Conservation (phyloP, 345 rosid genomes). For the Eucalyptus erythrocorys region DNA sequence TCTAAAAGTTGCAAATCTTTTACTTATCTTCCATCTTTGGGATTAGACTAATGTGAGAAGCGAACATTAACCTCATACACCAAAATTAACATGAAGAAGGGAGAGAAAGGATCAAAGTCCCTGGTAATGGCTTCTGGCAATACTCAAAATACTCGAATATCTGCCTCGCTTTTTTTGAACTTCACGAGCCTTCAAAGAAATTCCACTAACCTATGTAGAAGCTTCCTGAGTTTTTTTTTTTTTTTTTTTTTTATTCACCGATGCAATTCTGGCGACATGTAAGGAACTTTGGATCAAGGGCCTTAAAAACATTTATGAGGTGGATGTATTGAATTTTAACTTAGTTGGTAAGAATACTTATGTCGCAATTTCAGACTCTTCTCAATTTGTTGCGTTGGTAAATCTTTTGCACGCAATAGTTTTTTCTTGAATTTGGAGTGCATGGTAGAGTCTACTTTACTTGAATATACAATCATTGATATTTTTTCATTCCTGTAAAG, state of each 20-base stretch:
- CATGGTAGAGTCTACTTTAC: too few relatives aligned
- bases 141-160: background rate
- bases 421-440: background rate
- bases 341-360: background rate
- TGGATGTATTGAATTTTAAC: background rate
- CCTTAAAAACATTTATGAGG: background rate
- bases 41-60: background rate
- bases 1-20: background rate
- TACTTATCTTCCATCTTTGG: background rate
- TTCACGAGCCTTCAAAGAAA: background rate
- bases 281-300: background rate
- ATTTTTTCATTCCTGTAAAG: too few relatives aligned
- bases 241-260: background rate
- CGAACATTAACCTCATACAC: background rate
- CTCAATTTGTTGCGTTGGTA: too few relatives aligned
- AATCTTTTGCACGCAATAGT: background rate
- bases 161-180: background rate
- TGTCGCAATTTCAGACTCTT: background rate
- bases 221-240: background rate
- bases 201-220: background rate
- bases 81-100: background rate
- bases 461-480: too few relatives aligned
- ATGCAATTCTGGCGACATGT: background rate
- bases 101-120: background rate
- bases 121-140: background rate